Conservation (phyloP, 2,329 filamentous ascomycete species). For the Pyrenophora tritici-repentis region DNA sequence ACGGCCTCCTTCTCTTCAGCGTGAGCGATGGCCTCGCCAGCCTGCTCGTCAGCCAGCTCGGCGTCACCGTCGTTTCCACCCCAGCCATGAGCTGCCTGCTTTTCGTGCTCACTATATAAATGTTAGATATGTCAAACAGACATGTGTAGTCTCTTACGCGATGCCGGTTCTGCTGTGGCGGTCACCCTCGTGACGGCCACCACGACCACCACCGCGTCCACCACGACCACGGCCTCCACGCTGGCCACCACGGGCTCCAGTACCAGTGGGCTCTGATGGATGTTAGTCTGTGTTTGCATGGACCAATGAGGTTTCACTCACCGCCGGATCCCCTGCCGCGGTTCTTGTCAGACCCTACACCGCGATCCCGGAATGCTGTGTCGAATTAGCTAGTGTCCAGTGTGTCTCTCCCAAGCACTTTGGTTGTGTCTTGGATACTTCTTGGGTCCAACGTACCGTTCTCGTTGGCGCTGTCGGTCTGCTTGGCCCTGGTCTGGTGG, state of each 20-base stretch:
- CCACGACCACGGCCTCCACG: constrained; percentile 54
- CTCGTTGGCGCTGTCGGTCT: constrained; percentile 75
- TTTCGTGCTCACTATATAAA: constrained; percentile 70
- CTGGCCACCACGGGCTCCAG: constrained; percentile 28
- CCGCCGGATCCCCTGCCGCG: constrained; percentile 64
- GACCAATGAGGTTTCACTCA: constrained; percentile 21
- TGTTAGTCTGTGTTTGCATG: constrained; percentile 12
- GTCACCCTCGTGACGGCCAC: constrained; percentile 59
- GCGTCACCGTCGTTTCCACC: constrained; percentile 79
- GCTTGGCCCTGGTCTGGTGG: constrained; percentile 35
- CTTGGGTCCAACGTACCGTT: constrained; percentile 68
- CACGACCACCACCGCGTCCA: constrained; percentile 55
- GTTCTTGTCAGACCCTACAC: constrained; percentile 81
- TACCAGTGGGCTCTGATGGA: constrained; percentile 24
- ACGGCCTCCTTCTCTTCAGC: constrained; percentile 73
- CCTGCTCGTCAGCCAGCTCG: constrained; percentile 89
- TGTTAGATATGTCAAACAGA: constrained; percentile 20
- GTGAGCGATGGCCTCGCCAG: constrained; percentile 86
- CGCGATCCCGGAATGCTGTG: constrained; percentile 86
- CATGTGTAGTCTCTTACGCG: constrained; percentile 53
- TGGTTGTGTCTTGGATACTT: not conserved
- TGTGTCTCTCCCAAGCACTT: not conserved
- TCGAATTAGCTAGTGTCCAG: constrained; percentile 25
- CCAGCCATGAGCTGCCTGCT: constrained; percentile 89
- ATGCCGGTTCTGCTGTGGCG: constrained; percentile 66